phyloP scores from a whole-genome alignment of 441 rosid genomes.

The Gossypium gossypioides region DNA sequence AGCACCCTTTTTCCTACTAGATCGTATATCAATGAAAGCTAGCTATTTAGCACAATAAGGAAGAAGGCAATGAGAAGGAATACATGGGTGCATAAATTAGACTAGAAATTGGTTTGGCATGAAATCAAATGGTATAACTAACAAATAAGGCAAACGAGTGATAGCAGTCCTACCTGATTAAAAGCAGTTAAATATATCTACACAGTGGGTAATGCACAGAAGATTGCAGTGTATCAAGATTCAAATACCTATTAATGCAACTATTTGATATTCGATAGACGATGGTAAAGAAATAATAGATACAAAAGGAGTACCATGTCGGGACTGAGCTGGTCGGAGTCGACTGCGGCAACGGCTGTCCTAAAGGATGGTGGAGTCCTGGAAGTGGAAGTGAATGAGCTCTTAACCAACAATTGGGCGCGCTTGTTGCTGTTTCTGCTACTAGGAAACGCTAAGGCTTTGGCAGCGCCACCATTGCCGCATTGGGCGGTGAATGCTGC shows the following conservation, averaged over 20 bases:
- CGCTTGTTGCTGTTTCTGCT: not conserved
- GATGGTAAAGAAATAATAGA: not conserved
- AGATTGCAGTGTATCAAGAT: not conserved
- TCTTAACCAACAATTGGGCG: not conserved
- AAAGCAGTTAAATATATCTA: too few relatives aligned
- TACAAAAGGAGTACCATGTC: slow-evolving; percentile 24
- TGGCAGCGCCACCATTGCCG: slow-evolving; percentile 6
- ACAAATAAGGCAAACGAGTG: too few relatives aligned
- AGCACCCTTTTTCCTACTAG: not conserved
- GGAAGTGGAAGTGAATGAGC: not conserved
- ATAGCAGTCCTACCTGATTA: too few relatives aligned
- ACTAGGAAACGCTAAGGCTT: slow-evolving; percentile 12
- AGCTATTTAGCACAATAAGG: not conserved
- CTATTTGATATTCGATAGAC: not conserved
- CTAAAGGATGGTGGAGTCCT: slow-evolving; percentile 26
- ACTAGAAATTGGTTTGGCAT: not conserved
- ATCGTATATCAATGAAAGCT: not conserved
- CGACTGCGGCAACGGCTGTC: slow-evolving; percentile 36
- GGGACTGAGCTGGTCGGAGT: slow-evolving; percentile 34
- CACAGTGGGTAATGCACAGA: not conserved
- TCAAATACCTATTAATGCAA: not conserved
- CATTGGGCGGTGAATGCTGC: slow-evolving; percentile 4
- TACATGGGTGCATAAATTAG: not conserved
- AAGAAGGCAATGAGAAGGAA: not conserved
- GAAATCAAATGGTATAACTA: too few relatives aligned